Percentiles rank a stretch among this genome's conserved stretches.
phyloP scores from a whole-genome alignment of 2,329 filamentous ascomycete genomes.

The Chaetomiaceae sp. region DNA sequence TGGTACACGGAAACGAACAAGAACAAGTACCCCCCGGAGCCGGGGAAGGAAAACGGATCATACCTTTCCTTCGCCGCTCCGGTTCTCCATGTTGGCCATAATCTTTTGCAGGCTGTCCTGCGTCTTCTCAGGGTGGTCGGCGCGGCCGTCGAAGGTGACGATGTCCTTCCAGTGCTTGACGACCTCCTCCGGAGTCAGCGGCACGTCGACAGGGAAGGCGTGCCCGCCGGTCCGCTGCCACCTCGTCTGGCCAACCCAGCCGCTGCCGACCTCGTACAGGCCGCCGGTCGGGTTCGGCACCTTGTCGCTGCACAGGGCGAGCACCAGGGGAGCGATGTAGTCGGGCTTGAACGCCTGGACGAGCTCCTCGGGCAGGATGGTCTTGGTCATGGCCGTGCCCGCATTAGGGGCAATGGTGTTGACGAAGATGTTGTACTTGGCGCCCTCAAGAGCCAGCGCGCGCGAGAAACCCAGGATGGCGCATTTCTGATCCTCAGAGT shows the following conservation, averaged over 20 bases:
- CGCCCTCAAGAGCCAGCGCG: slow-evolving; percentile 84
- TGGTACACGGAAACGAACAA: slow-evolving; percentile 21
- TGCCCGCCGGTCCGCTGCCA: slow-evolving; percentile 91
- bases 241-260: slow-evolving; percentile 85
- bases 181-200: slow-evolving; percentile 79
- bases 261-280: slow-evolving; percentile 90
- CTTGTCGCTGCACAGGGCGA: slow-evolving; percentile 78
- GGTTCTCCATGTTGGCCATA: slow-evolving; percentile 79
- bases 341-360: slow-evolving; percentile 99
- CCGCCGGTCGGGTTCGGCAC: slow-evolving; percentile 78
- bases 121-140: slow-evolving; percentile 77
- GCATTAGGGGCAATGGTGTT: slow-evolving; percentile 98
- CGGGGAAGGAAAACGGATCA: slow-evolving; percentile 34
- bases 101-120: slow-evolving; percentile 71
- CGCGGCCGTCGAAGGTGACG: slow-evolving; percentile 76
- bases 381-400: slow-evolving; percentile 89
- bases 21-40: background rate
- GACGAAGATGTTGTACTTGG: slow-evolving; percentile 96
- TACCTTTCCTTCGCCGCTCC: slow-evolving; percentile 54
- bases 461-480: slow-evolving; percentile 95
- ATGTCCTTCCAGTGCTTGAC: slow-evolving; percentile 70
- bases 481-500: slow-evolving; percentile 55
- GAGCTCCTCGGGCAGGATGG: slow-evolving; percentile 92
- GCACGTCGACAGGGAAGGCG: slow-evolving; percentile 82
- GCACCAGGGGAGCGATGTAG: slow-evolving; percentile 90